Evolutionary conservation across 1,284 basidiomycete species (phyloP).

Genomic region (Jaminaea rosea): DNA sequence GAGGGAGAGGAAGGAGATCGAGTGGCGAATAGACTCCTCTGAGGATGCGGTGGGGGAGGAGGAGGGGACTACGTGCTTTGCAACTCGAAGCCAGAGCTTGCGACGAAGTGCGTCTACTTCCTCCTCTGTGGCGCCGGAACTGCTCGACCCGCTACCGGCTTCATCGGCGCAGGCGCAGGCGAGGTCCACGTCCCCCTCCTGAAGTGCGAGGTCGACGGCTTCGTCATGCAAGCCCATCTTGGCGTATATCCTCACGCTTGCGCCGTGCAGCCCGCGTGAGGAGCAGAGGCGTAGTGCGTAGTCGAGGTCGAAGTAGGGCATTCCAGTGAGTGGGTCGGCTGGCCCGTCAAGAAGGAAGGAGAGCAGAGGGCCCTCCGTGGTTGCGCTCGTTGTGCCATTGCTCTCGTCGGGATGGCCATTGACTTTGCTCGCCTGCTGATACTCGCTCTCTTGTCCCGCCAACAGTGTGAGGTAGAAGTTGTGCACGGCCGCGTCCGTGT

Average conservation of each 20-base stretch:
- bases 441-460: conserved; percentile 50
- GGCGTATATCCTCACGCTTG: conserved; percentile 92
- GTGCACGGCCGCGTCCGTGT: conserved; percentile 77
- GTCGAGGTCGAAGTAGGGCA: conserved; percentile 91
- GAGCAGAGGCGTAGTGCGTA: conserved; percentile 86
- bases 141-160: conserved; percentile 14
- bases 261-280: conserved; percentile 63
- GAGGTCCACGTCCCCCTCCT: conserved; percentile 51
- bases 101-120: conserved; percentile 57
- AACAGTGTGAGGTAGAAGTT: conserved; percentile 87
- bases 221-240: conserved; percentile 96
- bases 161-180: conserved; percentile 41
- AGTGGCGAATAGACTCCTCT: conserved; percentile 94
- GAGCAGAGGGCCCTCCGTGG: conserved; percentile 58
- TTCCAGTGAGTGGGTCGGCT: conserved; percentile 64
- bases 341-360: conserved; percentile 75
- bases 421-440: too few relatives aligned
- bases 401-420: too few relatives aligned
- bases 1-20: conserved; percentile 89
- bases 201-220: conserved; percentile 83
- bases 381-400: neutral
- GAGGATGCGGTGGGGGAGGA: too few relatives aligned
- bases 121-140: too few relatives aligned
- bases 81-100: conserved; percentile 96
- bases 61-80: conserved; percentile 90